A percentile compares a stretch with the other conserved stretches of the same genome.
Evolutionary conservation across 2,329 filamentous ascomycete genomes (phyloP).

Genomic region (Monilinia aucupariae): DNA sequence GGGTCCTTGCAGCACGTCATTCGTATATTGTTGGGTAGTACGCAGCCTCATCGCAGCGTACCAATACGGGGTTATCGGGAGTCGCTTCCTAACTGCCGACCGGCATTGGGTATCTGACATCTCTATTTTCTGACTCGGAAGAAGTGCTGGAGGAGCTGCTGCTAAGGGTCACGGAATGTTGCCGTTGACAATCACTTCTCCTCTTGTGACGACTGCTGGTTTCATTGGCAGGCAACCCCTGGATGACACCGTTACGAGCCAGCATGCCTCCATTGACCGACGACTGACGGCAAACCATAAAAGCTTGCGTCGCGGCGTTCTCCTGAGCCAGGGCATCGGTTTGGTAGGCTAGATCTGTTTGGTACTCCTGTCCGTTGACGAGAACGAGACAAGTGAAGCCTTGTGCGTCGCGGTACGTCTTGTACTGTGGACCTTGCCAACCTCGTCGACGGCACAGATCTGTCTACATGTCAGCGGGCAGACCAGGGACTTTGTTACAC

Average conservation of each 20-base stretch:
- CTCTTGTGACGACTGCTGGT: constrained; percentile 32
- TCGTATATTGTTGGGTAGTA: not conserved
- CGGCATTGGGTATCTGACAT: constrained; percentile 23
- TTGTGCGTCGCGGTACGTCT: constrained; percentile 65
- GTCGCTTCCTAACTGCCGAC: constrained; percentile 30
- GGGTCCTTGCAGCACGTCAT: constrained; percentile 3
- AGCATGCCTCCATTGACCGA: constrained; percentile 94
- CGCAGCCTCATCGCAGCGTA: not conserved
- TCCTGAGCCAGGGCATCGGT: constrained; percentile 80
- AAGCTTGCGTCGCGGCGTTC: constrained; percentile 90
- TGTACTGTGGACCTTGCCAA: constrained; percentile 88
- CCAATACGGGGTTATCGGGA: constrained; percentile 19
- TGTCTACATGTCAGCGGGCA: constrained; percentile 41
- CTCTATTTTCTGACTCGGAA: constrained; percentile 29
- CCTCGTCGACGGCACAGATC: constrained; percentile 91
- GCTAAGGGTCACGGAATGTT: constrained; percentile 35
- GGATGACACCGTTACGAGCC: constrained; percentile 62
- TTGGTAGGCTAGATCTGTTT: constrained; percentile 80
- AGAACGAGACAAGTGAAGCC: constrained; percentile 87
- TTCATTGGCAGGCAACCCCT: constrained; percentile 52
- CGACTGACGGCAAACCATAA: constrained; percentile 97
- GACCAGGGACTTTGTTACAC: constrained; percentile 20
- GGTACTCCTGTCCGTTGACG: constrained; percentile 95
- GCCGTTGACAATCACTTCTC: constrained; percentile 28
- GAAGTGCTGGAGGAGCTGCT: constrained; percentile 36